Evolutionary conservation across 805 yeast genomes (phyloP).

Genomic region (Starmerella scarabaei): DNA sequence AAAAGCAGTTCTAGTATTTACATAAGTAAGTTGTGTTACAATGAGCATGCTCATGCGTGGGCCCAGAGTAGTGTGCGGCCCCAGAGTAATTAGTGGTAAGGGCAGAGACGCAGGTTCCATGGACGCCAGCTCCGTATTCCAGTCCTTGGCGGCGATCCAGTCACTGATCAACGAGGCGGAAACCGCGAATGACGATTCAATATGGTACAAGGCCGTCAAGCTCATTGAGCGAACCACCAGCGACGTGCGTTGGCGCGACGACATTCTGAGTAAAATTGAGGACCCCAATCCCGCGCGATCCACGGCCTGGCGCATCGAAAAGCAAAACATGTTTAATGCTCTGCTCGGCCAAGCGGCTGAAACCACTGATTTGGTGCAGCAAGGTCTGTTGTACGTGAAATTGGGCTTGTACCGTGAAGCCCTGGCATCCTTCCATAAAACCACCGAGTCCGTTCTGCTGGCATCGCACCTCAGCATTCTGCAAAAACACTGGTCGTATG

Average conservation of each 20-base stretch:
- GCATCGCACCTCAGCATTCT: conserved; percentile 10
- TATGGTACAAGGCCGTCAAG: not conserved
- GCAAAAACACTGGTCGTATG: conserved; percentile 11
- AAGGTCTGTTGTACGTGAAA: conserved; percentile 4
- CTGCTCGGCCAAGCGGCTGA: conserved; percentile 1
- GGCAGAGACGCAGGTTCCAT: no score
- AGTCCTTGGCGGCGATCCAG: not conserved
- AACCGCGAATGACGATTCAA: not conserved
- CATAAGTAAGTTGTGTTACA: no score
- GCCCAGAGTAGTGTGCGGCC: no score
- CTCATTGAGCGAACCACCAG: conserved; percentile 2
- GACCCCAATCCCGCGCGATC: not conserved
- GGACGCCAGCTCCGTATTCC: no score
- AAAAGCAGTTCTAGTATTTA: no score
- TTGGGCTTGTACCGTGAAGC: conserved; percentile 14
- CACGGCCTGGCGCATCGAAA: not conserved
- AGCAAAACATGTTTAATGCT: conserved; percentile 2
- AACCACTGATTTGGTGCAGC: not conserved
- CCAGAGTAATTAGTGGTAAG: no score
- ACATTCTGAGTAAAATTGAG: not conserved
- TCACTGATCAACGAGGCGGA: not conserved
- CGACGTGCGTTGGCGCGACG: conserved; percentile 6
- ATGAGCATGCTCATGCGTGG: no score
- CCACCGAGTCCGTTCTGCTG: not conserved
- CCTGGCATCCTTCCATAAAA: not conserved